These are phyloP conservation scores for Blastocladiella britannica DNA, from an alignment of 192 early-diverging fungal genomes.

Conservation along the genomic window DNA sequence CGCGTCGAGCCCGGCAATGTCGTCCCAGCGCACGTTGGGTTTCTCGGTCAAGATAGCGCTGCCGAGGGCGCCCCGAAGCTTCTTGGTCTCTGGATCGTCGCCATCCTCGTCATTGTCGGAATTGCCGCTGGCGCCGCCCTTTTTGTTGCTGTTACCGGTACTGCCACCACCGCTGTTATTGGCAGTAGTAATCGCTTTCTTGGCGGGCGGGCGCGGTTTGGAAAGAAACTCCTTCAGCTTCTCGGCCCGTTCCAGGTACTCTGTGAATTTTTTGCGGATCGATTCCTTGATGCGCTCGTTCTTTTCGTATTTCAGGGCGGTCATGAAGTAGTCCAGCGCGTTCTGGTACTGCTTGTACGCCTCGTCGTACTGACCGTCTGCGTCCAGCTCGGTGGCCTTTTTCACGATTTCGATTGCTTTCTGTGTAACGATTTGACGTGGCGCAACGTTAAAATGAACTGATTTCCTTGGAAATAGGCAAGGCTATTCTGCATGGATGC, in stretches of 20 bases:
- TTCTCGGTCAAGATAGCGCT: slow-evolving; percentile 84
- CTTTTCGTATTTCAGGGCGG: slow-evolving; percentile 95
- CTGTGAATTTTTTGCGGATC: slow-evolving; percentile 72
- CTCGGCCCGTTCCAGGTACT: slow-evolving; percentile 85
- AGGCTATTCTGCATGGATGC: background rate
- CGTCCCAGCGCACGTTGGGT: slow-evolving; percentile 90
- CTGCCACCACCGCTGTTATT: slow-evolving; percentile 17
- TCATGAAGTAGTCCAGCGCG: slow-evolving; percentile 83
- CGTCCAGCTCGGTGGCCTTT: slow-evolving; percentile 81
- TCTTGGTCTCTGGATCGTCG: slow-evolving; percentile 24
- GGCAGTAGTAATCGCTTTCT: slow-evolving; percentile 39
- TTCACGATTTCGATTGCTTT: slow-evolving; percentile 86
- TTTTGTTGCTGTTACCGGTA: slow-evolving; percentile 19
- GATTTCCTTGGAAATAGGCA: slow-evolving; percentile 1
- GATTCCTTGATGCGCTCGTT: slow-evolving; percentile 66
- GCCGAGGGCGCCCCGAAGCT: slow-evolving; percentile 17
- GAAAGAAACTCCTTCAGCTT: slow-evolving; percentile 70
- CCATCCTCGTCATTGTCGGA: slow-evolving; percentile 19
- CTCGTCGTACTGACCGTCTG: slow-evolving; percentile 66
- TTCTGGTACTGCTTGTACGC: slow-evolving; percentile 77
- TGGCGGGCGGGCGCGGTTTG: slow-evolving; percentile 44
- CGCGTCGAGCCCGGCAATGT: slow-evolving; percentile 85
- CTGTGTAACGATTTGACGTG: slow-evolving; percentile 9
- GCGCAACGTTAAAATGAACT: background rate
- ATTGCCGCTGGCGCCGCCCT: slow-evolving; percentile 8